These are phyloP conservation scores for Ceratobasidium sp. DNA, from an alignment of 1,284 basidiomycete genomes.

Conservation along the genomic window DNA sequence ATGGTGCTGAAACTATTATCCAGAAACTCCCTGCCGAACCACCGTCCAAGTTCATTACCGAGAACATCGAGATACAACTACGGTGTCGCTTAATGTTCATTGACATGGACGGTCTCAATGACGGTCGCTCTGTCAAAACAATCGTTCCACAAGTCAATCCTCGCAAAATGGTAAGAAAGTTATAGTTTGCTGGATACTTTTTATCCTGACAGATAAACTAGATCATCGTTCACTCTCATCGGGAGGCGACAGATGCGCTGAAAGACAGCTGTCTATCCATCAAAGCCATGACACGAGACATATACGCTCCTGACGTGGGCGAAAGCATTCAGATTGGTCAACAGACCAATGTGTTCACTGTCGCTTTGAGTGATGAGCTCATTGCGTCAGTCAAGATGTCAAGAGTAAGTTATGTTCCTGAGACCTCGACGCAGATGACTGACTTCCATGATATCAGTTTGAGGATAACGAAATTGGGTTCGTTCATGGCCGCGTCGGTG, in stretches of 20 bases:
- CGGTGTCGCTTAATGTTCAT: conserved; percentile 89
- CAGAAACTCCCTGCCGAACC: conserved; percentile 80
- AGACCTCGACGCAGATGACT: conserved; percentile 24
- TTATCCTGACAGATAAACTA: conserved; percentile 54
- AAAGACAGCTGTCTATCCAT: conserved; percentile 83
- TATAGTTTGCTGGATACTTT: not conserved
- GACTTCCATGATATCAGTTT: conserved; percentile 66
- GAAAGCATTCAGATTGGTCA: conserved; percentile 91
- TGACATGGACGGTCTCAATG: conserved; percentile 95
- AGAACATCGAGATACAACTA: conserved; percentile 78
- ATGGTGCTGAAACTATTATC: not conserved
- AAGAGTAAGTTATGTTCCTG: conserved; percentile 65
- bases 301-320: conserved; percentile 79
- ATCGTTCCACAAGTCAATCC: conserved; percentile 97
- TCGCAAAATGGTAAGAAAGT: conserved; percentile 79
- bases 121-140: conserved; percentile 95
- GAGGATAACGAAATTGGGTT: conserved; percentile 97
- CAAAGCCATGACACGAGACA: conserved; percentile 88
- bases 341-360: conserved; percentile 93
- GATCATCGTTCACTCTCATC: conserved; percentile 87
- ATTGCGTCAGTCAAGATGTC: conserved; percentile 86
- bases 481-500: conserved; percentile 84
- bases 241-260: conserved; percentile 73
- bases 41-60: conserved; percentile 90
- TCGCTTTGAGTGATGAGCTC: conserved; percentile 91